Base-by-base conservation (phyloP, 305 asterid genomes). In the Solanum hybrid region DNA sequence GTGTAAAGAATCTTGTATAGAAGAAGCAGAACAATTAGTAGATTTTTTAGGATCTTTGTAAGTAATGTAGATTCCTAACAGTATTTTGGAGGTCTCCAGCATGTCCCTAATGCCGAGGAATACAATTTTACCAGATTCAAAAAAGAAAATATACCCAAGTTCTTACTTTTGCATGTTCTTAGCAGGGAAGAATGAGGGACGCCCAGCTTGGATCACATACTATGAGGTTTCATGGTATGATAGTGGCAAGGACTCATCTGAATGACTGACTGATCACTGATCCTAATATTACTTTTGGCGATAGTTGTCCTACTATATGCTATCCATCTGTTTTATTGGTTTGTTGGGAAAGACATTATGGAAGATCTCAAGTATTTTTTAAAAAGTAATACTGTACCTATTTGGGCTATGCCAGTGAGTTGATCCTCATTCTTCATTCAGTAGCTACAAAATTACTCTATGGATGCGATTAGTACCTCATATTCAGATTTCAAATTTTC, bases 321-420 rank as follows among this genome's bases (percentile, higher is more conserved):
- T 82, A 94, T 96, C 91, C 91, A 93, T 89, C 98, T 98, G 17
- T 96, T 94, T 89, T 92, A 94, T 70, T 97, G 98, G 41, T 96
- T 94, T 93, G 98, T 96, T 79, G 98, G 98, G 89, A 94, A 94
- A 94, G 98, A 95, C 91, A 96, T 96, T 97, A 95, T 96, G 98
- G 89, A 93, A 79, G 97, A 95, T 92, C 94, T 97, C 80, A 95
- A 92, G 93, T 96, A 94, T 91, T 97, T 98, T 31, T 45, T 91
- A 77, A 94, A 94, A 91, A 90, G 76, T 88, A 93, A 91, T 90
- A 96, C 95, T 4, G 90, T 96, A 89, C 99, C 99, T 36, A 34
- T 92, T 36, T 94, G 96, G 99, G 81, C 93, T 79, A 98, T 97
- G 83, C 95, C 96, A 11, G 98, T 97, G 92, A 92, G 96, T 94